Evolutionary conservation across 2,329 filamentous ascomycete genomes (phyloP), one percentile per base, ranked within the genome.

Genomic region (Reticulascus tulasneorum): DNA sequence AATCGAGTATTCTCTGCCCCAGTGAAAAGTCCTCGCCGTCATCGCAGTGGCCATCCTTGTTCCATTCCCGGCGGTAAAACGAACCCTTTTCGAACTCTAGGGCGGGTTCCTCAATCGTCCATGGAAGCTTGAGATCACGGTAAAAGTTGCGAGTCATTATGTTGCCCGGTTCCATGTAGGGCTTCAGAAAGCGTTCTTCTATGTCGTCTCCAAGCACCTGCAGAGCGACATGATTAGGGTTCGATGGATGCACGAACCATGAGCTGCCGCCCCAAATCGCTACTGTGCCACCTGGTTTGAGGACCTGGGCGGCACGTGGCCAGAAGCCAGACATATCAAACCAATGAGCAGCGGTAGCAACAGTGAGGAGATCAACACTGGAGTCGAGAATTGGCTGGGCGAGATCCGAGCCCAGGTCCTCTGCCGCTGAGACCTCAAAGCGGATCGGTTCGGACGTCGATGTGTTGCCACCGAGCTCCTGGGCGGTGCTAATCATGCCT

Each of bases 281-380:
- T 0, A 79, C 66, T 4, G 63, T 76, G 16, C 75, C 75, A n/a
- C 67, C 68, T 0, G 72, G 69, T 42, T 63, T 67, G 7, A 79
- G 54, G 2, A 70, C 53, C 10, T 55, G 54, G 1, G 66, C 67
- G 0, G 72, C 74, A 0, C 56, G 53, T 4, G 42, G 30, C 64
- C 71, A 79, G 55, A 79, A 78, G 0, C 37, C 35, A 0, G 57
- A 44, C 63, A 77, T 66, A 45, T 79, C 63, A 54, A 79, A 77
- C 75, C 75, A 79, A 51, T 79, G 76, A 0, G 71, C 71, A 1
- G 71, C 66, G 4, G 62, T 72, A 1, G 68, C 68, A 8, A 66
- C 64, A 0, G 63, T 68, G 42, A 76, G 58, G n/a, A 77, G 52
- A 47, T 76, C 73, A 8, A 76, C 63, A 34, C 53, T 57, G 26